Percentiles rank a stretch among this genome's conserved stretches.
Conservation (phyloP, 2,329 filamentous ascomycete species). For the Ceratocystis cacaofunesta region DNA sequence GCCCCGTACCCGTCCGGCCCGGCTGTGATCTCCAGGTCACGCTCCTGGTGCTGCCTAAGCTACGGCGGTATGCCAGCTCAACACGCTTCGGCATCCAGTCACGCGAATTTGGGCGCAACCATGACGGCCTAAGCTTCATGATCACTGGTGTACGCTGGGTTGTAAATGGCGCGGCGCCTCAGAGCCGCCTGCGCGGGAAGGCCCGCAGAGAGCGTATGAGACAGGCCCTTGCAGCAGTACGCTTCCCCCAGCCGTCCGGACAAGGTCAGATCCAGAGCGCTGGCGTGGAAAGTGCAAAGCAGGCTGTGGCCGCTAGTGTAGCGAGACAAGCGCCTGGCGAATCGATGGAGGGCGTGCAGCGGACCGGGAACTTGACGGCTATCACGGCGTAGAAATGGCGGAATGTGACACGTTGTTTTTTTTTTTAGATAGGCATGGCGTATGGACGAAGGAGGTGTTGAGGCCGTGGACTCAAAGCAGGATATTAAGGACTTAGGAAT, state of each 20-base stretch:
- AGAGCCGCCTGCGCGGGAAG: constrained; percentile 41
- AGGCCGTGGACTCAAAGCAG: background rate
- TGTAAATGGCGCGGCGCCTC: constrained; percentile 51
- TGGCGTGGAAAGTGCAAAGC: background rate
- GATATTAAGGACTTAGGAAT: too few relatives aligned
- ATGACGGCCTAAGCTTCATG: constrained; percentile 84
- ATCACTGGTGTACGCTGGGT: constrained; percentile 74
- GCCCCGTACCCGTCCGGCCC: constrained; percentile 47
- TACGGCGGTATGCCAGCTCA: constrained; percentile 61
- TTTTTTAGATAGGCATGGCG: background rate
- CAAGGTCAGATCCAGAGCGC: too few relatives aligned
- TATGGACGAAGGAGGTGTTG: too few relatives aligned
- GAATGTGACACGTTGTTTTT: constrained; percentile 15
- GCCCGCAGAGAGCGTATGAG: constrained; percentile 42
- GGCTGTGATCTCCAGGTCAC: constrained; percentile 78
- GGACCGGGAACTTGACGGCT: constrained; percentile 16
- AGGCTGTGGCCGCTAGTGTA: background rate
- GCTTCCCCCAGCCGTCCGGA: background rate
- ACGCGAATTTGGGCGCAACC: constrained; percentile 58
- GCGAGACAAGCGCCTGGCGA: constrained; percentile 1
- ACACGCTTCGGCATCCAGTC: constrained; percentile 71
- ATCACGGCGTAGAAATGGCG: constrained; percentile 20
- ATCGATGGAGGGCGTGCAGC: constrained; percentile 24
- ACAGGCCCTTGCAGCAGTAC: constrained; percentile 38
- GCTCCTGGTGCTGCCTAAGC: constrained; percentile 62